Evolutionary conservation across 257 asterid genomes (phyloP).

Genomic region (Solanum dulcamara): DNA sequence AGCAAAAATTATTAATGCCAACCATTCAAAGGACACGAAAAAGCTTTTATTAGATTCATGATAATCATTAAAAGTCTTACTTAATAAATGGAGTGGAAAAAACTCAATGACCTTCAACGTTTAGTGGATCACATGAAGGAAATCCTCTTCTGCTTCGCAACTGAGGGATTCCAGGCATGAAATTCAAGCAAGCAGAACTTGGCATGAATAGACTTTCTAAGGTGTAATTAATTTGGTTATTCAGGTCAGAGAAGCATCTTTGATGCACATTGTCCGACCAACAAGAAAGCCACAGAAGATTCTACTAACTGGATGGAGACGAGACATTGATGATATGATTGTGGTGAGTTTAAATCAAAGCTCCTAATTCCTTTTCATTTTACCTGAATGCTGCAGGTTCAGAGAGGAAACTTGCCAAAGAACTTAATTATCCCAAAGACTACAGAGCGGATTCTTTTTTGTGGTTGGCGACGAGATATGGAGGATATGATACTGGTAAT

Average conservation of each 20-base stretch:
- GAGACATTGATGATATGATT: conserved; percentile 97
- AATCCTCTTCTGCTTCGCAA: conserved; percentile 21
- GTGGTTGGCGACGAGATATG: conserved; percentile 97
- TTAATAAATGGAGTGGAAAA: neutral
- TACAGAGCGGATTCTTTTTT: conserved; percentile 74
- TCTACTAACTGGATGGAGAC: conserved; percentile 96
- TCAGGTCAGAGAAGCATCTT: conserved; percentile 84
- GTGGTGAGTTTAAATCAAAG: conserved; percentile 68
- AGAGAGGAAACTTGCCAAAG: conserved; percentile 60
- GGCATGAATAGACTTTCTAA: conserved; percentile 49
- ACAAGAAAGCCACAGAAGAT: conserved; percentile 89
- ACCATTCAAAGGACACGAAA: neutral
- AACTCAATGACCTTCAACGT: conserved; percentile 5
- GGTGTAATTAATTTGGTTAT: conserved; percentile 68
- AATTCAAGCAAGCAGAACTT: conserved; percentile 37
- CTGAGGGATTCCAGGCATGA: conserved; percentile 30
- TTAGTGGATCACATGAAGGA: conserved; percentile 40
- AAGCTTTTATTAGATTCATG: neutral
- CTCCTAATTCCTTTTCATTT: conserved; percentile 70
- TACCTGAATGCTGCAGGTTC: conserved; percentile 74
- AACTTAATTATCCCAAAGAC: conserved; percentile 48
- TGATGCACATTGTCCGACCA: conserved; percentile 57
- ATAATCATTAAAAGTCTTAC: neutral
- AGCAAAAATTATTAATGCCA: neutral
- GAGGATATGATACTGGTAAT: conserved; percentile 90